A percentile compares a stretch with the other conserved stretches of the same genome.
Conservation (phyloP, 2,329 filamentous ascomycete genomes). For the Bertia moriformis region DNA sequence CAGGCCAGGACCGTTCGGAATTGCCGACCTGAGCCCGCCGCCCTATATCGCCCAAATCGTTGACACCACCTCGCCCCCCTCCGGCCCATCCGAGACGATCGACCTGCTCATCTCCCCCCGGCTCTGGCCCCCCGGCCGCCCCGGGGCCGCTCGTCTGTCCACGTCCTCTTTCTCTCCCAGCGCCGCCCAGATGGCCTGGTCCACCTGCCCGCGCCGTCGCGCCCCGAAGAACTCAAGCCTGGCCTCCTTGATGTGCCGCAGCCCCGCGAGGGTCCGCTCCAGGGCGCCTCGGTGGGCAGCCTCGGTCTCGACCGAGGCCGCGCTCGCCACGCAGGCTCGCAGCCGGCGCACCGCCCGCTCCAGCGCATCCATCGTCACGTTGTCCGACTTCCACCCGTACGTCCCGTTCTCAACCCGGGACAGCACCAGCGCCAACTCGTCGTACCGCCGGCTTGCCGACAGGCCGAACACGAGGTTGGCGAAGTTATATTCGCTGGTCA, state of each 20-base stretch:
- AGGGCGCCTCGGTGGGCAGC: neutral
- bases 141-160: too few relatives aligned
- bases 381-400: slow-evolving; percentile 6
- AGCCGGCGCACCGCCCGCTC: slow-evolving; percentile 3
- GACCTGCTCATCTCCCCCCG: too few relatives aligned
- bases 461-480: slow-evolving; percentile 6
- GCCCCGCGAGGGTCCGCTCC: neutral
- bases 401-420: slow-evolving; percentile 2
- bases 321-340: neutral
- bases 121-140: too few relatives aligned
- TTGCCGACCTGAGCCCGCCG: too few relatives aligned
- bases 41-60: too few relatives aligned
- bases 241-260: neutral
- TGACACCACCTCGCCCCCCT: too few relatives aligned
- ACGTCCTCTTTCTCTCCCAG: too few relatives aligned
- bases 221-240: too few relatives aligned
- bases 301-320: neutral
- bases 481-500: slow-evolving; percentile 6
- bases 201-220: too few relatives aligned
- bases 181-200: too few relatives aligned
- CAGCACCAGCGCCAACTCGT: slow-evolving; percentile 4
- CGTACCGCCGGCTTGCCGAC: slow-evolving; percentile 8
- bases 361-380: slow-evolving; percentile 7
- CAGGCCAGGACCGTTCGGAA: too few relatives aligned
- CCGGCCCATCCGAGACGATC: too few relatives aligned